Conservation (phyloP, 108 stramenopile species). For the Phaeodactylum tricornutum region DNA sequence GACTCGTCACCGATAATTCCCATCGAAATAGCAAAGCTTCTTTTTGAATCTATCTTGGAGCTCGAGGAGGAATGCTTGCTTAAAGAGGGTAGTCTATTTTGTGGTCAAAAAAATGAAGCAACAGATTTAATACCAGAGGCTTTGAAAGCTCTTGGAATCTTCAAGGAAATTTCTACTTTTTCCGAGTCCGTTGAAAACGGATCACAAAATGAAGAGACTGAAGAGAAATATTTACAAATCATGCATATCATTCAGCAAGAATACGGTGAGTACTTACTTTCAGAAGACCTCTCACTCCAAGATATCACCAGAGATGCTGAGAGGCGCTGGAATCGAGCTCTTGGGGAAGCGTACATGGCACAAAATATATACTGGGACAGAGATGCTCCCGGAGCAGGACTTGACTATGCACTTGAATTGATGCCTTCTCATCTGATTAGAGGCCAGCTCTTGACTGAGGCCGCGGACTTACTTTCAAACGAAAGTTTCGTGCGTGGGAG, state of each 20-base stretch:
- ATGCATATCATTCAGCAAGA: slow-evolving; percentile 47
- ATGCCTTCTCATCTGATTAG: slow-evolving; percentile 61
- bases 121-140: slow-evolving; percentile 59
- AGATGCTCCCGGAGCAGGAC: slow-evolving; percentile 41
- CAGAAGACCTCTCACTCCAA: slow-evolving; percentile 34
- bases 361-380: slow-evolving; percentile 40
- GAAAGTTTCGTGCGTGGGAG: slow-evolving; percentile 59
- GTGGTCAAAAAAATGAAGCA: slow-evolving; percentile 54
- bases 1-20: slow-evolving; percentile 47
- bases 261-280: slow-evolving; percentile 41
- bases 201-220: slow-evolving; percentile 21
- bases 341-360: slow-evolving; percentile 39
- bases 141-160: slow-evolving; percentile 51
- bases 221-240: slow-evolving; percentile 50
- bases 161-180: slow-evolving; percentile 32
- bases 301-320: slow-evolving; percentile 41
- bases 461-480: slow-evolving; percentile 40
- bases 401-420: slow-evolving; percentile 60
- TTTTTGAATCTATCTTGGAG: slow-evolving; percentile 48
- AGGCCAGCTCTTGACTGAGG: slow-evolving; percentile 49
- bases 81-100: slow-evolving; percentile 41
- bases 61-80: slow-evolving; percentile 42
- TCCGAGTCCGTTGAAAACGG: slow-evolving; percentile 17
- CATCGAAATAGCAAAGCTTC: slow-evolving; percentile 37
- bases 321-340: slow-evolving; percentile 54